A percentile compares a stretch with the other conserved stretches of the same genome.
phyloP scores from a whole-genome alignment of 208 protist species.

The Wallacemonas collosoma region DNA sequence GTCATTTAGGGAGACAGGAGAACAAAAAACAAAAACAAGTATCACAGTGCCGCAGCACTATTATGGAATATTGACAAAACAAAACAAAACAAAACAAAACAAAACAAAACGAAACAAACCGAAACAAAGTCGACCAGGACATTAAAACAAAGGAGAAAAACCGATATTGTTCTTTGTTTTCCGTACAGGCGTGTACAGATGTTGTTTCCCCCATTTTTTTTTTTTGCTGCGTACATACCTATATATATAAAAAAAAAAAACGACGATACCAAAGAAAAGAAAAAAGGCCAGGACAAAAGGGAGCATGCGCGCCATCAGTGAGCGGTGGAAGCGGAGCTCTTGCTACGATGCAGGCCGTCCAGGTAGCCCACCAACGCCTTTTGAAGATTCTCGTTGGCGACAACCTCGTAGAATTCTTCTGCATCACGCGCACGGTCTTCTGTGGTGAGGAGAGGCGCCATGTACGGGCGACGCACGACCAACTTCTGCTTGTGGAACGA shows the following conservation, averaged over 20 bases:
- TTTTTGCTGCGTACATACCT: background rate
- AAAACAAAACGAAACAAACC: no score
- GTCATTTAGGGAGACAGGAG: no score
- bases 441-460: background rate
- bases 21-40: no score
- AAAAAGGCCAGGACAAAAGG: background rate
- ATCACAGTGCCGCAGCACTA: no score
- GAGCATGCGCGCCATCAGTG: background rate
- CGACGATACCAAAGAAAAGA: background rate
- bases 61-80: no score
- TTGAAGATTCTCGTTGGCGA: background rate
- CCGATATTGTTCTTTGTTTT: no score
- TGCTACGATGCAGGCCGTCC: background rate
- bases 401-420: background rate
- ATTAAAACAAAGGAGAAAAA: no score
- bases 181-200: no score
- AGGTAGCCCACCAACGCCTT: background rate
- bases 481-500: conserved; percentile 11
- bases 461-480: conserved; percentile 6
- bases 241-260: background rate
- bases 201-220: background rate
- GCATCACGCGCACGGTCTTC: background rate
- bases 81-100: no score
- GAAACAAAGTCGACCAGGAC: no score
- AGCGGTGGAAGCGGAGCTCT: background rate